Evolutionary conservation across 2,329 filamentous ascomycete species (phyloP).

Genomic region (Cryoendolithus antarcticus): DNA sequence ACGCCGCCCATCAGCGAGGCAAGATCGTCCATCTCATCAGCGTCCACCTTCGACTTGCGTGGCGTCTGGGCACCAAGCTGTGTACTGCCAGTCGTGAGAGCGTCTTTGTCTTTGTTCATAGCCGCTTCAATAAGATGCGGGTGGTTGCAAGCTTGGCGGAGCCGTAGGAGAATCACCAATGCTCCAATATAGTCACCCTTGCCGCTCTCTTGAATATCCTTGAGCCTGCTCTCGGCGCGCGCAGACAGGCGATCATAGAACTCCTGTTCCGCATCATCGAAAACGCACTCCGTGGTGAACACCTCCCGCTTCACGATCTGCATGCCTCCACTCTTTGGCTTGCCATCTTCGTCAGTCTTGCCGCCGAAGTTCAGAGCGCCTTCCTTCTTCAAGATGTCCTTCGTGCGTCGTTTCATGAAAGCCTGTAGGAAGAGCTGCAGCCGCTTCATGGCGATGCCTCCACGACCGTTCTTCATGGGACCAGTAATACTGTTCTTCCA

Average conservation of each 20-base stretch:
- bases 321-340: conserved; percentile 54
- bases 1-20: conserved; percentile 78
- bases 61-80: conserved; percentile 31
- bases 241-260: conserved; percentile 80
- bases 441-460: conserved; percentile 75
- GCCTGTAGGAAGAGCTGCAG: conserved; percentile 76
- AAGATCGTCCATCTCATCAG: conserved; percentile 65
- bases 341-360: conserved; percentile 44
- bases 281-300: conserved; percentile 65
- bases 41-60: conserved; percentile 35
- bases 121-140: conserved; percentile 77
- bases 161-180: conserved; percentile 75
- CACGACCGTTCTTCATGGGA: conserved; percentile 81
- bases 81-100: conserved; percentile 46
- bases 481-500: conserved; percentile 88
- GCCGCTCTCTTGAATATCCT: conserved; percentile 68
- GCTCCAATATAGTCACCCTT: conserved; percentile 87
- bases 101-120: conserved; percentile 77
- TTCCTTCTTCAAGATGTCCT: conserved; percentile 85
- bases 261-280: conserved; percentile 64
- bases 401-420: conserved; percentile 98
- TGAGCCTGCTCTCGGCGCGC: conserved; percentile 73
- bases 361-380: conserved; percentile 68
- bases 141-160: conserved; percentile 92
- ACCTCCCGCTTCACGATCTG: conserved; percentile 87